Base-by-base conservation (phyloP, 2,329 filamentous ascomycete genomes). In the Cercospora zeae-maydis region DNA sequence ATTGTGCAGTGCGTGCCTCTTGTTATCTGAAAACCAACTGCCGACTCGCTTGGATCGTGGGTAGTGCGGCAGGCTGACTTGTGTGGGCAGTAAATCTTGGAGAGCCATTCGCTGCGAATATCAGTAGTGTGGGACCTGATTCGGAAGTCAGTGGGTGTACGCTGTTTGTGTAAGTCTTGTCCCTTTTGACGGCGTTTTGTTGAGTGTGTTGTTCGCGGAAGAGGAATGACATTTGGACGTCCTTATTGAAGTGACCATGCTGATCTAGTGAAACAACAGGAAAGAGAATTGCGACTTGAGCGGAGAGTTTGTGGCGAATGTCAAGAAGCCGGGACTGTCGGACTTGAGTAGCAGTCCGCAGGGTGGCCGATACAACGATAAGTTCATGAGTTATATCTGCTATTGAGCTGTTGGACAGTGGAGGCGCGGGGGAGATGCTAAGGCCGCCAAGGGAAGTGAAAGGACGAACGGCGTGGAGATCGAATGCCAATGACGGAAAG, bases 101-200 rank as follows among this genome's bases (percentile, higher is more conserved):
- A 14, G 27, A 63, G 14, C 47, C 52, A 30, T 61, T 65, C 10
- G 60, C 66, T 4, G 66, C 64, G 34, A 52, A 64, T 14, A 57
- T 67, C 36, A 63, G 54, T 45, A 60, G 66, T 6, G 51, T 66
- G 2, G 66, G 66, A 16, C 66, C 67, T n/a, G 63, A 67, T 36
- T 39, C 49, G 27, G 58, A 55, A 16, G 61, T 58, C 7, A 66
- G 65, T 31, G 67, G 65, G 6, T 69, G 67, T 39, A 66, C 61
- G 2, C 42, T 69, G 7, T 69, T 56, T 34, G 52, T 60, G 67
- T 69, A 49, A 61, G 65, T 67, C 1, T 19, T 30, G 21, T 24
- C 42, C 21, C 6, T 14, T 24, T 9, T 24, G 1, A 2, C 21
- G 3, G 10, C 2, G 6, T 3, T 27, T 3, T 27, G 24, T 27